Evolutionary conservation across 805 yeast genomes (phyloP), one percentile per base, ranked within the genome.

Genomic region (Zygosaccharomyces kombuchaensis): DNA sequence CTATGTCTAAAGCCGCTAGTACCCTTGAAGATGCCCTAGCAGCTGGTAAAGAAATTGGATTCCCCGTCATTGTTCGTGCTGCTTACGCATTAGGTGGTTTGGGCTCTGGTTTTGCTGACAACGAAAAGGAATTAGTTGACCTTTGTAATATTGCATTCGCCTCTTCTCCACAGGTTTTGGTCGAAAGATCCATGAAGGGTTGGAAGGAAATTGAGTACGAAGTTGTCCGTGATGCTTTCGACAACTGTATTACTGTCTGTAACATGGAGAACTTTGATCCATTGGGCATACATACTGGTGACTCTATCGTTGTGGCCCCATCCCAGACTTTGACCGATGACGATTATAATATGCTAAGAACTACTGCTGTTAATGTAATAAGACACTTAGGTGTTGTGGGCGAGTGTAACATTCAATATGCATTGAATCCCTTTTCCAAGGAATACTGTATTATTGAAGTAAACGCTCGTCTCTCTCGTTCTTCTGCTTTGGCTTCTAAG

Each of bases 191-290:
- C 38, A 87, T 91, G 96, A 93, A 93, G 74, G 99, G 99, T 54
- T 91, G 99, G 99, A 91, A 91, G 69, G 99, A 91, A 73, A 86
- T 91, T 59, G 99, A 91, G 73, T 91, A 91, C 69, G 99, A 91
- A 72, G 99, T 91, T 68, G 99, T 91, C 45, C 88, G 99, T 70
- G 99, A 91, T 72, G 90, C 95, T 42, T 84, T 81, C 59, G 97
- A 88, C 69, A 91, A 91, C 80, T 91, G 99, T 82, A 88, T 91
- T 60, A 91, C 99, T 40, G 99, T 91, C 52, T 91, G 99, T 79
- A 91, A 91, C 74, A 91, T 91, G 99, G 99, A 91, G 73, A 91
- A 91, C 72, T 91, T 91, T 57, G 99, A 91, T 71, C 99, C 99
- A 38, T 78, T 91, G 59, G 99, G 99, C 67, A 90, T 91, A 62